phyloP scores from a whole-genome alignment of 768 basidiomycete species.

The Sarcodon aspratus region DNA sequence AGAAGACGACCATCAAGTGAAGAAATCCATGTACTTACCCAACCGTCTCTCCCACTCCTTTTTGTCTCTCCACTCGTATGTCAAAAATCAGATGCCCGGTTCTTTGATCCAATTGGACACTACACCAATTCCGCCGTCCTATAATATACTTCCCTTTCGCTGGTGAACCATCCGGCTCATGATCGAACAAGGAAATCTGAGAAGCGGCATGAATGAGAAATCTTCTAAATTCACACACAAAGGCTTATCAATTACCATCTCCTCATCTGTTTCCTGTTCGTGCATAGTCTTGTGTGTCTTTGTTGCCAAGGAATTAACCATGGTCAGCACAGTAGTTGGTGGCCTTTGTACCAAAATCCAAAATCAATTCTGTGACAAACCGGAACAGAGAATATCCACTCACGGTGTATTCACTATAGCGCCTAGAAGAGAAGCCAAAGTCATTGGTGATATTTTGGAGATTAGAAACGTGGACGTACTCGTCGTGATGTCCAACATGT shows the following conservation, averaged over 20 bases:
- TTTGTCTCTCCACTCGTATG: constrained; percentile 76
- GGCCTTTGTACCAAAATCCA: constrained; percentile 23
- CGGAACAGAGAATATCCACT: constrained; percentile 15
- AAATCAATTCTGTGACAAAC: neutral
- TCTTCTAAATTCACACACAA: neutral
- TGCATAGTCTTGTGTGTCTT: constrained; percentile 87
- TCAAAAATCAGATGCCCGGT: constrained; percentile 69
- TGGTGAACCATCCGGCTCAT: constrained; percentile 65
- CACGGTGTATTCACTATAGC: constrained; percentile 97
- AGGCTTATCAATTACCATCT: constrained; percentile 42
- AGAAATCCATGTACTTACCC: constrained; percentile 34
- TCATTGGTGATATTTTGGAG: neutral
- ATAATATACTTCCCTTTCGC: constrained; percentile 77
- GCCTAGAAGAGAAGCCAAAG: constrained; percentile 22
- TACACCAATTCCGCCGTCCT: constrained; percentile 84
- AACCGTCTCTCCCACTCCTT: constrained; percentile 72
- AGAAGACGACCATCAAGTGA: too few species aligned
- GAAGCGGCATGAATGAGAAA: neutral
- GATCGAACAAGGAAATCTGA: constrained; percentile 66
- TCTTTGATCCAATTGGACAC: constrained; percentile 42
- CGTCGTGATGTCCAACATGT: constrained; percentile 84
- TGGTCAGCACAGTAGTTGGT: constrained; percentile 57
- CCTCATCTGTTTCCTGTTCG: constrained; percentile 72
- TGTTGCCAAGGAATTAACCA: constrained; percentile 72
- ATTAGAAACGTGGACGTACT: constrained; percentile 31